Base-by-base conservation (phyloP, 2,329 filamentous ascomycete species). In the Akanthomyces muscarius region DNA sequence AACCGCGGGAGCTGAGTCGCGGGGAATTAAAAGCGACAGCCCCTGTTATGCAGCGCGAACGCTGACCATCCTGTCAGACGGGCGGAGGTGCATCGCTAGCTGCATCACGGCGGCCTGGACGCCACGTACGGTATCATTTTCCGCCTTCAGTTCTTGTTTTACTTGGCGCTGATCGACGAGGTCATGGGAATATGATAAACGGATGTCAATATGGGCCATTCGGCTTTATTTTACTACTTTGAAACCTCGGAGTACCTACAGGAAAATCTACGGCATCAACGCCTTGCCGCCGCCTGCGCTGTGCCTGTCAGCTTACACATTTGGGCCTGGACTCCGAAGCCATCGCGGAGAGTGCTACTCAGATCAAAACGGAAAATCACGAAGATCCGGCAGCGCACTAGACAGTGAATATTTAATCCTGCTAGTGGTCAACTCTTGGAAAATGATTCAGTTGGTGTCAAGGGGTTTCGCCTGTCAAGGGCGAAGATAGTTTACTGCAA, bases 21-120 rank as follows among this genome's bases (percentile, higher is more conserved):
- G 30, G 30, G 50, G 11, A 21, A 38, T 23, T 16, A 11, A 36
- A n/a, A 53, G 7, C 30, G 13, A 10, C 18, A 21, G 25, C 28
- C 21, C 30, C 1, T 10, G 21, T 6, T 23, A 38, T 38, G n/a
- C 50, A 23, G 6, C n/a, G 16, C n/a, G 36, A 33, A 38, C 16
- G 50, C 50, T 53, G 50, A 53, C 50, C 28, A 50, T 18, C 48
- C 16, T 38, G 50, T 53, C 50, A 53, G 50, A 53, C 50, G 10
- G 18, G n/a, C 23, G 30, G 28, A 41, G 50, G 3, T 2, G 50
- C 18, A 3, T 53, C 3, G 18, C 28, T 21, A 53, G 50, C 47
- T 53, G 28, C 50, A 53, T 53, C 30, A 23, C 7, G 50, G 6
- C 18, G 50, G 25, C 14, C n/a, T 53, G 50, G 30, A 36, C 50